These are phyloP conservation scores for Epichloe aotearoae DNA, from an alignment of 2,329 filamentous ascomycete species.

Conservation along the genomic window DNA sequence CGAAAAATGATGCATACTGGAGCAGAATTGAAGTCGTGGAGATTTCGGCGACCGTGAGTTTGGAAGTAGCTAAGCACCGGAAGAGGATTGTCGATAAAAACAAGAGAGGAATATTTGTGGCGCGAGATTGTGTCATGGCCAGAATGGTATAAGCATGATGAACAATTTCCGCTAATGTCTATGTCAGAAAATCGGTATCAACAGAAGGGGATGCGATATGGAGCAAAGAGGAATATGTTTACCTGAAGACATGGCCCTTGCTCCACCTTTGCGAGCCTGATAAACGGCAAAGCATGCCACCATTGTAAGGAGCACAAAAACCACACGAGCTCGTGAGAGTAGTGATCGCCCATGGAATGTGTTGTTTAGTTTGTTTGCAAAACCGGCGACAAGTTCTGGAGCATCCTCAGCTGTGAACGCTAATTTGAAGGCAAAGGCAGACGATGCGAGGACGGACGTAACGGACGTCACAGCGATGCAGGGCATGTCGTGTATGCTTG, in stretches of 20 bases:
- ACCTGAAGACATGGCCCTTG: conserved; percentile 17
- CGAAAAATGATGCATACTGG: conserved; percentile 77
- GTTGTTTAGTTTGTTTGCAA: conserved; percentile 26
- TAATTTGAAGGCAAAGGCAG: conserved; percentile 73
- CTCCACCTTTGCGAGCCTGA: conserved; percentile 20
- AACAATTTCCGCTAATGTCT: conserved; percentile 27
- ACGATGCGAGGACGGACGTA: conserved; percentile 29
- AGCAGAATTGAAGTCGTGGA: conserved; percentile 62
- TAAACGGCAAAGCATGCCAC: conserved; percentile 26
- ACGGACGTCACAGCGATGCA: conserved; percentile 26
- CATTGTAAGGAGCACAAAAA: conserved; percentile 32
- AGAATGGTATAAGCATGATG: conserved; percentile 67
- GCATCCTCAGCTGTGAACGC: conserved; percentile 80
- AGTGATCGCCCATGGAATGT: conserved; percentile 30
- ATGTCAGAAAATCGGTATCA: neutral
- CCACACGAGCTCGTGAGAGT: conserved; percentile 33
- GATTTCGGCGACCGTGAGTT: conserved; percentile 42
- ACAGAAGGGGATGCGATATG: neutral
- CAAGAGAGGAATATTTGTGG: conserved; percentile 75
- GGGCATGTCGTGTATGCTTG: conserved; percentile 28
- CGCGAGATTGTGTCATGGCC: conserved; percentile 73
- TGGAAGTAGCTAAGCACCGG: conserved; percentile 31
- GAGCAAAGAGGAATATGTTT: conserved; percentile 3
- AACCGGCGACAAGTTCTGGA: conserved; percentile 57
- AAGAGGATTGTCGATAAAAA: conserved; percentile 55